Percentiles rank a stretch among this genome's conserved stretches.
Evolutionary conservation across 768 basidiomycete genomes (phyloP).

Genomic region (Termitomyces sp.): DNA sequence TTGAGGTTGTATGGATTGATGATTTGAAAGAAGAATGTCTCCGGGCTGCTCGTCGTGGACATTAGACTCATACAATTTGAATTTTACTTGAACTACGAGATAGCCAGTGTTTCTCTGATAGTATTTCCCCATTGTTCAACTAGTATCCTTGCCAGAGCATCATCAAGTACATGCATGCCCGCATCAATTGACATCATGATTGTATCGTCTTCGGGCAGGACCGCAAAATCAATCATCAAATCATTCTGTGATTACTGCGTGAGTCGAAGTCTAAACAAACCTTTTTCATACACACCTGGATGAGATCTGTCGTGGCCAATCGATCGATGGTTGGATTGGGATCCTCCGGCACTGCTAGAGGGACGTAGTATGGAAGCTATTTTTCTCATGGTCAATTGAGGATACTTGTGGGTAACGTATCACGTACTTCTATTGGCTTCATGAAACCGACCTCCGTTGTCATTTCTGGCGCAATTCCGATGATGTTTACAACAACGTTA

Average conservation of each 20-base stretch:
- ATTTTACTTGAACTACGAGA: constrained; percentile 5
- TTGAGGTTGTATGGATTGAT: constrained; percentile 69
- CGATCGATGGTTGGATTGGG: constrained; percentile 11
- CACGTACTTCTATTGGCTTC: constrained; percentile 27
- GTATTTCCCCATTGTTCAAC: constrained; percentile 18
- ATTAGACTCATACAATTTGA: constrained; percentile 11
- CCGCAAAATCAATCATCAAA: constrained; percentile 24
- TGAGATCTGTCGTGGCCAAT: constrained; percentile 17
- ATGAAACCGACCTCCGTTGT: constrained; percentile 16
- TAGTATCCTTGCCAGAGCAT: constrained; percentile 16
- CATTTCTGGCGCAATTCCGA: constrained; percentile 26
- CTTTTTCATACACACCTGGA: constrained; percentile 11
- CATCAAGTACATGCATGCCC: constrained; percentile 18
- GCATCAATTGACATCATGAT: constrained; percentile 28
- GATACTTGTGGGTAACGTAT: neutral
- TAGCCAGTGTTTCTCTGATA: constrained; percentile 12
- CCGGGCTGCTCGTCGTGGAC: constrained; percentile 64
- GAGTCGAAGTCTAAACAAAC: neutral
- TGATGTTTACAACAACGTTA: constrained; percentile 40
- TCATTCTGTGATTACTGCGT: constrained; percentile 15
- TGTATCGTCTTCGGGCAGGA: constrained; percentile 15
- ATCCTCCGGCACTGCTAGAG: constrained; percentile 12
- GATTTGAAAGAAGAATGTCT: constrained; percentile 80
- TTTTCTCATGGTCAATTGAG: neutral
- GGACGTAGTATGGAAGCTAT: constrained; percentile 31